phyloP scores from a whole-genome alignment of 305 asterid species.

The Fraxinus albicans region DNA sequence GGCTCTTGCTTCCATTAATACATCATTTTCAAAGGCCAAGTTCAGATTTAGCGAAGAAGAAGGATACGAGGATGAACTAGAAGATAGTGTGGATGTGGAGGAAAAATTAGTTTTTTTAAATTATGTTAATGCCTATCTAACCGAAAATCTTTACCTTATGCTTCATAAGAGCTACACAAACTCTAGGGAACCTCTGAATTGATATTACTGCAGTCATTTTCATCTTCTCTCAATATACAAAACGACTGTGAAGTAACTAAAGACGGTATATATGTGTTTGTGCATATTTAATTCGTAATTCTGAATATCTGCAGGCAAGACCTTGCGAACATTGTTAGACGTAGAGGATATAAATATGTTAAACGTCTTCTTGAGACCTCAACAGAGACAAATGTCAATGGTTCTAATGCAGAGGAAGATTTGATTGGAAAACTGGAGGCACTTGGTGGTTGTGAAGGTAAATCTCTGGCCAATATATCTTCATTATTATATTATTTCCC shows the following conservation, averaged over 20 bases:
- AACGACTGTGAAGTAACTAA: neutral
- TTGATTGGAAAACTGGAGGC: conserved; percentile 31
- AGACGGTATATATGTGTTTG: neutral
- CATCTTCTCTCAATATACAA: neutral
- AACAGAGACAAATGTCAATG: conserved; percentile 11
- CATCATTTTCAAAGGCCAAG: neutral
- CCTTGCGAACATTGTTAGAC: conserved; percentile 86
- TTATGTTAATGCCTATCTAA: neutral
- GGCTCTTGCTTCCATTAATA: neutral
- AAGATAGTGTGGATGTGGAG: neutral
- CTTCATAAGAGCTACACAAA: neutral
- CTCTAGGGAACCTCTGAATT: neutral
- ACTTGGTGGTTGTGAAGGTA: conserved; percentile 35
- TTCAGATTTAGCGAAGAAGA: neutral
- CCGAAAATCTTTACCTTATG: neutral
- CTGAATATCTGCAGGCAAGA: conserved; percentile 59
- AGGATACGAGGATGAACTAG: neutral
- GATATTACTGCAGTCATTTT: neutral
- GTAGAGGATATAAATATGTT: conserved; percentile 83
- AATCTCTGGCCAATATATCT: conserved; percentile 26
- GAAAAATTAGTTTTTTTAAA: neutral
- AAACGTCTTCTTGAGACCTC: conserved; percentile 58
- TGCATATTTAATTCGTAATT: neutral
- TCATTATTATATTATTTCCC: conserved; percentile 1
- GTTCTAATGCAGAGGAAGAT: conserved; percentile 29